Evolutionary conservation across 164 flowering plant genomes (phyloP).

Genomic region (Vitis riparia): DNA sequence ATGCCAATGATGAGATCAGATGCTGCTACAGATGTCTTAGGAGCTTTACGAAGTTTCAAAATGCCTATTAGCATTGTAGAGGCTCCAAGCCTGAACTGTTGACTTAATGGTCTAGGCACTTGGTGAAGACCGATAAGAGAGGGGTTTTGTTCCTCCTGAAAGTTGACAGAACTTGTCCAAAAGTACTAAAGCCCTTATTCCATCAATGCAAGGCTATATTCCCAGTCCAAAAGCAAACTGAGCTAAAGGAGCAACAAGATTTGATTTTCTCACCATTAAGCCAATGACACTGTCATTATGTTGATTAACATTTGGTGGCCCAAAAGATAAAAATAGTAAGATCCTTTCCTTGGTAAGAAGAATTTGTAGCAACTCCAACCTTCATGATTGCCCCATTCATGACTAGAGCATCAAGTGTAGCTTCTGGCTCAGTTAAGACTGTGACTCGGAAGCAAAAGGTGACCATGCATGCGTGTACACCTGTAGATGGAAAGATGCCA

Average conservation of each 20-base stretch:
- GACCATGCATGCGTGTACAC: no score
- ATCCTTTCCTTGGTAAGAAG: slow-evolving; percentile 48
- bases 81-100: slow-evolving; percentile 29
- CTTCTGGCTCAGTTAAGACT: no score
- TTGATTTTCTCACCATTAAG: slow-evolving; percentile 57
- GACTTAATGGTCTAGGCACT: slow-evolving; percentile 30
- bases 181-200: no score
- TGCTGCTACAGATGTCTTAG: slow-evolving; percentile 26
- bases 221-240: slow-evolving; percentile 54
- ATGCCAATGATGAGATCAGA: slow-evolving; percentile 20
- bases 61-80: slow-evolving; percentile 49
- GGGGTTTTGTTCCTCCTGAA: slow-evolving; percentile 27
- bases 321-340: slow-evolving; percentile 51
- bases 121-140: slow-evolving; percentile 60
- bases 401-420: no score
- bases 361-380: slow-evolving; percentile 34
- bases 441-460: no score
- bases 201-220: not conserved
- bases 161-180: no score
- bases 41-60: slow-evolving; percentile 19
- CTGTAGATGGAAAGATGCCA: no score
- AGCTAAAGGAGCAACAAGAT: slow-evolving; percentile 62
- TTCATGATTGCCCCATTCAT: slow-evolving; percentile 31
- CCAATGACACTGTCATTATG: slow-evolving; percentile 60
- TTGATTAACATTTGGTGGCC: slow-evolving; percentile 61